These are phyloP conservation scores for Botryotinia convoluta DNA, from an alignment of 2,329 filamentous ascomycete genomes.

Conservation along the genomic window DNA sequence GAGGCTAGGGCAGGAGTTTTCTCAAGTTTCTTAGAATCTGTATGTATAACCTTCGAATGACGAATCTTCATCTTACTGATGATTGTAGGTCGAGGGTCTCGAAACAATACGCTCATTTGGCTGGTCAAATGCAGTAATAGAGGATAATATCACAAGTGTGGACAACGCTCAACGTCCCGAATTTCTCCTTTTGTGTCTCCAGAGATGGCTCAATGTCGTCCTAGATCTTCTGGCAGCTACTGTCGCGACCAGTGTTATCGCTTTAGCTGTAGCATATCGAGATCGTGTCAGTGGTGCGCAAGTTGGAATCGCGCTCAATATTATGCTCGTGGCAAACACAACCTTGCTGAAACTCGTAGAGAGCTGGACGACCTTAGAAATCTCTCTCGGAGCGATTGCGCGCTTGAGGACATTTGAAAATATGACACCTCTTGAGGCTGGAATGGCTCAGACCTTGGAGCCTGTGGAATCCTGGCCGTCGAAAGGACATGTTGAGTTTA, in stretches of 20 bases:
- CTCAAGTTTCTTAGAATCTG: slow-evolving; percentile 43
- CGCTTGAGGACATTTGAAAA: slow-evolving; percentile 52
- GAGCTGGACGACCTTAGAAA: slow-evolving; percentile 57
- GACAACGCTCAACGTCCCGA: slow-evolving; percentile 55
- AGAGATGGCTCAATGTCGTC: slow-evolving; percentile 54
- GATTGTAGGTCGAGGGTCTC: slow-evolving; percentile 46
- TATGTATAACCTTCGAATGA: neutral
- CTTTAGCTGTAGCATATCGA: slow-evolving; percentile 24
- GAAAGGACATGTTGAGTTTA: slow-evolving; percentile 38
- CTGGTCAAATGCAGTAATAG: slow-evolving; percentile 47
- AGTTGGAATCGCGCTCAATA: slow-evolving; percentile 32
- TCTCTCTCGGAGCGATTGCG: slow-evolving; percentile 55
- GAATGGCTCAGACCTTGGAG: slow-evolving; percentile 9
- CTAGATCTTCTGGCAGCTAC: slow-evolving; percentile 37
- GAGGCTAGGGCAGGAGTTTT: slow-evolving; percentile 57
- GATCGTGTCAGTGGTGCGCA: slow-evolving; percentile 26
- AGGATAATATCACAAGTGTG: slow-evolving; percentile 47
- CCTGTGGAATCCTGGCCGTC: slow-evolving; percentile 38
- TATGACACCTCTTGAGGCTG: slow-evolving; percentile 42
- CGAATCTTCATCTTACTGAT: neutral
- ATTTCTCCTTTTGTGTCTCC: slow-evolving; percentile 54
- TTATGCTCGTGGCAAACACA: slow-evolving; percentile 29
- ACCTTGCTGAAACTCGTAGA: slow-evolving; percentile 35
- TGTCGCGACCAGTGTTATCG: slow-evolving; percentile 25
- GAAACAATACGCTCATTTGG: slow-evolving; percentile 55